Percentiles rank a stretch among this genome's conserved stretches.
phyloP scores from a whole-genome alignment of 768 basidiomycete genomes.

The Pulveroboletus sp. region DNA sequence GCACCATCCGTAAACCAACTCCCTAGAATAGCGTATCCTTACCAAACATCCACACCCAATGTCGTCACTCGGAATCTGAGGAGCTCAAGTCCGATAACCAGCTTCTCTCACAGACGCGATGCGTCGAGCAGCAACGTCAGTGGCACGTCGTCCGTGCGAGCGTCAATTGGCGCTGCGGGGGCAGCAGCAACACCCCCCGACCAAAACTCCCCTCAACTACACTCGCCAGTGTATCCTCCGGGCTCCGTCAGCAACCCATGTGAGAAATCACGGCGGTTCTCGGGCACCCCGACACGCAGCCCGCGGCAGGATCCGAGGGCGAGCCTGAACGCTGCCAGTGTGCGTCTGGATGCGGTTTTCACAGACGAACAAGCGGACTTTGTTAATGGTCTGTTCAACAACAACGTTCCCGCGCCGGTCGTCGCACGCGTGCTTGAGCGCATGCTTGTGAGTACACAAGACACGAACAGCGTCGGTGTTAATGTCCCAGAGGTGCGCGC shows the following conservation, averaged over 20 bases:
- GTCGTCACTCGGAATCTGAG: background rate
- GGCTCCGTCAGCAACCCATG: background rate
- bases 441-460: constrained; percentile 20
- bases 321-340: background rate
- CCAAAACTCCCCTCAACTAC: background rate
- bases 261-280: constrained; percentile 11
- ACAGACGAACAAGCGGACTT: constrained; percentile 25
- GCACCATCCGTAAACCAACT: background rate
- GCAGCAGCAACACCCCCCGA: background rate
- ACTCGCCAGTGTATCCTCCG: background rate
- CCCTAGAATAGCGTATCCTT: constrained; percentile 1
- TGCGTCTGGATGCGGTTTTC: background rate
- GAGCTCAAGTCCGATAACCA: background rate
- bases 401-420: constrained; percentile 24
- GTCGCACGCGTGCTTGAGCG: constrained; percentile 25
- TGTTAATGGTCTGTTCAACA: constrained; percentile 22
- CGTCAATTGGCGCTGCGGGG: background rate
- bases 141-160: background rate
- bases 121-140: constrained; percentile 4
- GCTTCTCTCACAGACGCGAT: background rate
- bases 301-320: background rate
- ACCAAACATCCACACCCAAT: constrained; percentile 2
- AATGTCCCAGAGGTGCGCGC: constrained; percentile 13
- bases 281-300: background rate
- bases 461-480: constrained; percentile 5